phyloP scores from a whole-genome alignment of 805 yeast species.

The Ogataea salicorniae region DNA sequence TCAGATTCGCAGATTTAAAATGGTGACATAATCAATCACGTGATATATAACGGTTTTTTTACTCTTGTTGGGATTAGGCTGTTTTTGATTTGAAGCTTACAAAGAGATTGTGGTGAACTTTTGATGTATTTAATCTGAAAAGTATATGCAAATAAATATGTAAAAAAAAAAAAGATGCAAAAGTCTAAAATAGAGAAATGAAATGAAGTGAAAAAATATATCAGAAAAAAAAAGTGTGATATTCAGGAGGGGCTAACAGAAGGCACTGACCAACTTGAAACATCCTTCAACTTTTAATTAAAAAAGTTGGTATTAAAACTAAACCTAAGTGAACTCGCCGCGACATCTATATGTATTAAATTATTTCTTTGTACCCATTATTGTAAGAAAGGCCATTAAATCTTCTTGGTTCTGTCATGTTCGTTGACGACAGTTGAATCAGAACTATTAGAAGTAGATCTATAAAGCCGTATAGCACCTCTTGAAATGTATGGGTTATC shows the following conservation, averaged over 20 bases:
- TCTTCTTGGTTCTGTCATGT: conserved; percentile 2
- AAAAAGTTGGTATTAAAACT: conserved; percentile 1
- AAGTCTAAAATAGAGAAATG: no score
- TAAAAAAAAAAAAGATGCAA: no score
- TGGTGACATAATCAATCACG: no score
- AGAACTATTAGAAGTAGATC: conserved; percentile 12
- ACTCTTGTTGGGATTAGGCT: no score
- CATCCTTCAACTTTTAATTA: conserved; percentile 3
- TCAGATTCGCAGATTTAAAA: no score
- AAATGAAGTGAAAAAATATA: not conserved
- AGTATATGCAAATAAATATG: no score
- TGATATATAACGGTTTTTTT: no score
- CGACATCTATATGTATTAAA: conserved; percentile 4
- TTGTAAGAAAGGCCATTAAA: not conserved
- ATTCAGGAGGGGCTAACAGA: not conserved
- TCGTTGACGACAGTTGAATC: conserved; percentile 14
- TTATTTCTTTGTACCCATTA: not conserved
- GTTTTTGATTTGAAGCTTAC: no score
- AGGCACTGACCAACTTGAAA: not conserved
- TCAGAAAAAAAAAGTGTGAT: not conserved
- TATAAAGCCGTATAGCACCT: conserved; percentile 36
- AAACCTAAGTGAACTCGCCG: conserved; percentile 6
- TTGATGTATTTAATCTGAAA: no score
- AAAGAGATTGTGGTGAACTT: no score
- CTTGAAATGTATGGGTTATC: conserved; percentile 44